These are phyloP conservation scores for Beauveria rudraprayagi DNA, from an alignment of 2,329 filamentous ascomycete genomes.

Conservation along the genomic window DNA sequence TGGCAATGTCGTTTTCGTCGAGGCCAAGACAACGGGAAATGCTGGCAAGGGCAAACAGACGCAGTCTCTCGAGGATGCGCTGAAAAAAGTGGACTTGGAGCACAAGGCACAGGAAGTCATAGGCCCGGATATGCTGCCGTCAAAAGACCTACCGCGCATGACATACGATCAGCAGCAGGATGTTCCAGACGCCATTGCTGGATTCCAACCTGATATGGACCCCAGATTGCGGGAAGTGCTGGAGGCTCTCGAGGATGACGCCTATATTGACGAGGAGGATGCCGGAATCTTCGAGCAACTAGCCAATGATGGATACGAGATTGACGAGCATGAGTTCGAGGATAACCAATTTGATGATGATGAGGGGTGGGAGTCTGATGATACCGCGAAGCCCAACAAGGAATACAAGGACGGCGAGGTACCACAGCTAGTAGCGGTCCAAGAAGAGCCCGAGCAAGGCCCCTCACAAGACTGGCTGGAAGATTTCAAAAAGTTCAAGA, in stretches of 20 bases:
- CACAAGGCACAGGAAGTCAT: conserved; percentile 51
- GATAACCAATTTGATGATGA: conserved; percentile 56
- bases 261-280: conserved; percentile 77
- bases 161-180: conserved; percentile 93
- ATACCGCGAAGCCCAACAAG: conserved; percentile 68
- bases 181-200: conserved; percentile 81
- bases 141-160: conserved; percentile 65
- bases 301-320: conserved; percentile 60
- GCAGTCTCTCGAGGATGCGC: conserved; percentile 71
- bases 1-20: conserved; percentile 76
- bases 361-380: conserved; percentile 91
- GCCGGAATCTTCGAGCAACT: conserved; percentile 79
- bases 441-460: conserved; percentile 48
- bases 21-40: conserved; percentile 52
- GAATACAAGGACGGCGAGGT: conserved; percentile 44
- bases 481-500: conserved; percentile 92
- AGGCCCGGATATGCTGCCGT: conserved; percentile 68
- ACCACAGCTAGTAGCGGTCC: conserved; percentile 39
- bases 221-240: conserved; percentile 82
- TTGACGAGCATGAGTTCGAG: conserved; percentile 76
- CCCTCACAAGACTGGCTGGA: conserved; percentile 78
- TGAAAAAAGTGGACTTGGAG: conserved; percentile 54
- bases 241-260: conserved; percentile 91
- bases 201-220: conserved; percentile 98
- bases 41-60: conserved; percentile 63